Evolutionary conservation across 164 flowering plant genomes (phyloP), one percentile per base, ranked within the genome.

Genomic region (Tetracentron sinense): DNA sequence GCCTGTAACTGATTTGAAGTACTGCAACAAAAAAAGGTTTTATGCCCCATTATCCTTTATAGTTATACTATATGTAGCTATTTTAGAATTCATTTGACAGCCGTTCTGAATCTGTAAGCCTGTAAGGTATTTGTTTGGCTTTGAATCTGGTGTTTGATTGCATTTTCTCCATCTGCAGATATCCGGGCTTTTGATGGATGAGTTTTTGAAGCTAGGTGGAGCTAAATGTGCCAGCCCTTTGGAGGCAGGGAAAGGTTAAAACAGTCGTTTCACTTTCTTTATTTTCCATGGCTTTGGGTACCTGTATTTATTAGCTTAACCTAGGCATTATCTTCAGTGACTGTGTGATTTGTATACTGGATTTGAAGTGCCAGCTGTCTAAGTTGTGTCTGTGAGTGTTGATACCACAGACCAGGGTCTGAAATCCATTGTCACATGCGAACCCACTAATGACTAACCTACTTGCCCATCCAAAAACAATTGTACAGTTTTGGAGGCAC

Each of bases 161-260:
- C 38, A 23, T 30, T 54, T 51, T 19, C 47, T 68, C 19, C 31
- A 16, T 60, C 17, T 63, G 72, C 84, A 93, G 96, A 68, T 54
- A 64, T 54, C 26, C 17, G 74, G 62, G 60, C 62, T 79, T 54
- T 61, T 78, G 62, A 61, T 81, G 67, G 79, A 78, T 61, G 77
- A 64, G 22, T 83, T 93, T 75, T 53, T 74, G 64, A 82, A 83
- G 77, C 70, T 82, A n/a, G 98, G 98, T 50, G 98, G 98, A 54
- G 61, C 20, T 61, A 71, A 59, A 70, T 81, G 88, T 68, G 64
- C 72, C 28, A 78, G 72, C 53, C 79, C 79, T 50, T 14, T 50
- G 42, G 94, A 87, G 66, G 84, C 82, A 50, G 81, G 72, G 38
- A 76, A 63, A 82, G 98, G 97, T 90, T 64, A 65, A 23, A 22